Evolutionary conservation across 1,284 basidiomycete genomes (phyloP), one percentile per base, ranked within the genome.

Genomic region (Puccinia polysora): DNA sequence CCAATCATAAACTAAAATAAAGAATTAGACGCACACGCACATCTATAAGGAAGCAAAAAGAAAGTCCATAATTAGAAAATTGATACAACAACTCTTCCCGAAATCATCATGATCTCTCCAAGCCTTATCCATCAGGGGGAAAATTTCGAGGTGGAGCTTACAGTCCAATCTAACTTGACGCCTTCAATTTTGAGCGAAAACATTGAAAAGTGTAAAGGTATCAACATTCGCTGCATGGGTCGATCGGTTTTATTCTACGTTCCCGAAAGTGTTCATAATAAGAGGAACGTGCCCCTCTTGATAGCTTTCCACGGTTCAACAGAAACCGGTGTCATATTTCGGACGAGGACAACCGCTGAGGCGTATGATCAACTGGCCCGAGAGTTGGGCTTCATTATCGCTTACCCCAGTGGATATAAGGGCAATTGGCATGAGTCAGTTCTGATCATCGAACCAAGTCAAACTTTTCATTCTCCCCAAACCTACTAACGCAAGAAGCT

Each of bases 401-500:
- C 65, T 32, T 68, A 68, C 59, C 65, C 65, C 5, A 58, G 32
- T 47, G 65, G 65, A 5, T 68, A 68, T 59, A 59, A 68, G 28
- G 65, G 65, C 10, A 68, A 68, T 47, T 68, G 65, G 65, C 58
- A 68, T 59, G 65, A 68, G 65, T 68, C 4, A 45, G 65, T 59
- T 1, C 2, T 36, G 18, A n/a, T 64, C n/a, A 34, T 52, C 36
- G 58, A 8, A n/a, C 18, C 6, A 8, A 60, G 20, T 30, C 12
- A 34, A 5, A 49, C 7, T 6, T 49, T 25, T 32, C 10, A 3
- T 56, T 40, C 7, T n/a, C 40, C n/a, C 53, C 32, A 40, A 40
- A 15, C 20, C 28, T 60, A n/a, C 10, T 45, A n/a, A n/a, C n/a
- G n/a, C n/a, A n/a, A 45, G 10, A 45, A 45, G 10, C n/a, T 60